phyloP scores from a whole-genome alignment of 371 early-diverging fungal genomes.

The Antonospora locustae region DNA sequence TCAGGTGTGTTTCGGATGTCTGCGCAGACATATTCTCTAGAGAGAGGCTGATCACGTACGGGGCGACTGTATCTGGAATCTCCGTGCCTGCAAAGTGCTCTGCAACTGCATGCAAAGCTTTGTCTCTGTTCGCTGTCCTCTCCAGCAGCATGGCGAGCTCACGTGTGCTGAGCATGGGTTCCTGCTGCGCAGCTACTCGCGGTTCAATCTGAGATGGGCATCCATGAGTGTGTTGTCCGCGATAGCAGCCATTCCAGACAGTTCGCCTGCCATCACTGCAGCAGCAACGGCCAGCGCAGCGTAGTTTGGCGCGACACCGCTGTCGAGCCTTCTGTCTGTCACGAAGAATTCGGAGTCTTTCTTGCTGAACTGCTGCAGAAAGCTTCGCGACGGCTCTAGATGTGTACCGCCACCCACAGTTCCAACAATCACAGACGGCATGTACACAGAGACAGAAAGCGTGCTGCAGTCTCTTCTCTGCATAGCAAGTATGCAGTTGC shows the following conservation, averaged over 20 bases:
- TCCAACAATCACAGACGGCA: conserved; percentile 85
- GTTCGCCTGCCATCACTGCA: conserved; percentile 84
- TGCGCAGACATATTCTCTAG: too few relatives aligned
- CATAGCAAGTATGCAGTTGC: conserved; percentile 82
- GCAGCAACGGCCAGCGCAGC: conserved; percentile 74
- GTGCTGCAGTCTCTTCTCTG: conserved; percentile 61
- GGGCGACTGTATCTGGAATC: too few relatives aligned
- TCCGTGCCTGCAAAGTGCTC: too few relatives aligned
- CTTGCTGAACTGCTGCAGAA: conserved; percentile 72
- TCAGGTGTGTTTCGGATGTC: too few relatives aligned
- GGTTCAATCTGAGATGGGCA: conserved; percentile 29
- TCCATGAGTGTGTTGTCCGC: conserved; percentile 26
- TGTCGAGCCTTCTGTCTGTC: conserved; percentile 57
- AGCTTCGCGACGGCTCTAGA: conserved; percentile 68
- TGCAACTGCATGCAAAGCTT: too few relatives aligned
- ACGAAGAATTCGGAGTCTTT: conserved; percentile 64
- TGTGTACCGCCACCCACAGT: conserved; percentile 83
- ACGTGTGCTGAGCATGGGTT: too few relatives aligned
- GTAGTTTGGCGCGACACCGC: conserved; percentile 64
- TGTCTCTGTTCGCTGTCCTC: too few relatives aligned
- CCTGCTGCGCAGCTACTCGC: too few relatives aligned
- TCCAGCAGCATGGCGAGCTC: too few relatives aligned
- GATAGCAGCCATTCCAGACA: conserved; percentile 61
- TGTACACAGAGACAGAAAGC: conserved; percentile 69
- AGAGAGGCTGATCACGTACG: too few relatives aligned